A percentile compares a stretch with the other conserved stretches of the same genome.
These are phyloP conservation scores for Teratosphaeria viscida DNA, from an alignment of 2,329 filamentous ascomycete species.

Conservation along the genomic window DNA sequence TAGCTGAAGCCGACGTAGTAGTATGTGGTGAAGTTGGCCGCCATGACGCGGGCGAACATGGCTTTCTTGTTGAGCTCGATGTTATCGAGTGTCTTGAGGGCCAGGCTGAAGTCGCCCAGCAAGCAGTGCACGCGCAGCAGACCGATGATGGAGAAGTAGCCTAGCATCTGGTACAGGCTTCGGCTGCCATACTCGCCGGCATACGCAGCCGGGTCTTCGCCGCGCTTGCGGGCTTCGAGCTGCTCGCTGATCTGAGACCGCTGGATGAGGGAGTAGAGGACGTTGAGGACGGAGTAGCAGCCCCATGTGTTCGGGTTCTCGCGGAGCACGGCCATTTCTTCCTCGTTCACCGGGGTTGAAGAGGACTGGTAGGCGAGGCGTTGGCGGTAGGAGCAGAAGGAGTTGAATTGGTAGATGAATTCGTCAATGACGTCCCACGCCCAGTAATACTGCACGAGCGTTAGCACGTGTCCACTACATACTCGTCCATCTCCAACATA, in stretches of 20 bases:
- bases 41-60: conserved; percentile 99
- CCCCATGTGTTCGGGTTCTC: conserved; percentile 99
- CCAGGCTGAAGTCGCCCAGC: conserved; percentile 93
- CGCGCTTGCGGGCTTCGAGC: conserved; percentile 84
- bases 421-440: conserved; percentile 99
- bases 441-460: conserved; percentile 76
- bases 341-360: conserved; percentile 59
- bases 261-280: conserved; percentile 98
- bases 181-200: conserved; percentile 92
- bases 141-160: conserved; percentile 98
- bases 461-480: background rate
- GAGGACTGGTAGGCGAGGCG: conserved; percentile 62
- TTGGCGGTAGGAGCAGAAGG: conserved; percentile 94
- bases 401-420: conserved; percentile 99
- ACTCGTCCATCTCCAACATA: conserved; percentile 41
- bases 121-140: conserved; percentile 92
- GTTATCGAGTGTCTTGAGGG: conserved; percentile 96
- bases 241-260: conserved; percentile 97
- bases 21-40: conserved; percentile 98
- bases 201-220: conserved; percentile 77
- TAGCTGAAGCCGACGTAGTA: conserved; percentile 99
- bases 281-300: conserved; percentile 98
- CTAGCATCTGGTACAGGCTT: conserved; percentile 93
- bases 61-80: conserved; percentile 99
- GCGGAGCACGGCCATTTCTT: conserved; percentile 81